Conservation (phyloP, 129 eudicot genomes). For the Flaveria trinervia region DNA sequence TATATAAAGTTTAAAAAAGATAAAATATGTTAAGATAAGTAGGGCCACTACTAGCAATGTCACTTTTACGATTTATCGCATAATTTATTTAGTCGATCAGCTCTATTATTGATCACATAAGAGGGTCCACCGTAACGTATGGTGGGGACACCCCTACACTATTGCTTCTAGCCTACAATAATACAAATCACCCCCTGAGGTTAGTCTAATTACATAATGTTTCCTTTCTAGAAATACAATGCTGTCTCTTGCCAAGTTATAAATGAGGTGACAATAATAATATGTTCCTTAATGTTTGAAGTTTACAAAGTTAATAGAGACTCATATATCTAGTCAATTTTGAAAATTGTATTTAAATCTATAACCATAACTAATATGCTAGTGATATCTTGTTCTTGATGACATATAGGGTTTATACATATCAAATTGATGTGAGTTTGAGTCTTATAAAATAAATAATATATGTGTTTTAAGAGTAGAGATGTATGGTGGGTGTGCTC, state of each 20-base stretch:
- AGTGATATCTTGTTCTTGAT: too few species aligned
- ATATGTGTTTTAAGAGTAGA: too few species aligned
- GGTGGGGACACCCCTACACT: slow-evolving; percentile 32
- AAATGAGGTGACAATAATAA: neutral
- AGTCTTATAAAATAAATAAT: too few species aligned
- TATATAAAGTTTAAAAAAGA: neutral
- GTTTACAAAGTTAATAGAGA: neutral
- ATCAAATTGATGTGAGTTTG: too few species aligned
- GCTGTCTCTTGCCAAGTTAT: neutral
- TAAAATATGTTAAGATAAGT: slow-evolving; percentile 31
- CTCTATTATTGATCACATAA: slow-evolving; percentile 40
- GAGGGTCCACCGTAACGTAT: slow-evolving; percentile 37
- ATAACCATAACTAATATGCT: neutral
- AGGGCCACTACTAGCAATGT: slow-evolving; percentile 25
- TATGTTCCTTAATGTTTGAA: neutral
- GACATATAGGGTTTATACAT: too few species aligned
- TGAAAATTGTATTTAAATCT: neutral
- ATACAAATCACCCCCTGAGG: slow-evolving; percentile 7
- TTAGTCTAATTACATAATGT: slow-evolving; percentile 8
- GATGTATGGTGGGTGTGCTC: too few species aligned
- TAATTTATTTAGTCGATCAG: slow-evolving; percentile 32
- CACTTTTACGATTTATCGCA: slow-evolving; percentile 31
- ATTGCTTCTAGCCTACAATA: slow-evolving; percentile 13
- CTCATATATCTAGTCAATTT: neutral
- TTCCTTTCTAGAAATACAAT: neutral